Conservation (phyloP, 2,329 filamentous ascomycete species). For the Chrysoporthe deuterocubensis region DNA sequence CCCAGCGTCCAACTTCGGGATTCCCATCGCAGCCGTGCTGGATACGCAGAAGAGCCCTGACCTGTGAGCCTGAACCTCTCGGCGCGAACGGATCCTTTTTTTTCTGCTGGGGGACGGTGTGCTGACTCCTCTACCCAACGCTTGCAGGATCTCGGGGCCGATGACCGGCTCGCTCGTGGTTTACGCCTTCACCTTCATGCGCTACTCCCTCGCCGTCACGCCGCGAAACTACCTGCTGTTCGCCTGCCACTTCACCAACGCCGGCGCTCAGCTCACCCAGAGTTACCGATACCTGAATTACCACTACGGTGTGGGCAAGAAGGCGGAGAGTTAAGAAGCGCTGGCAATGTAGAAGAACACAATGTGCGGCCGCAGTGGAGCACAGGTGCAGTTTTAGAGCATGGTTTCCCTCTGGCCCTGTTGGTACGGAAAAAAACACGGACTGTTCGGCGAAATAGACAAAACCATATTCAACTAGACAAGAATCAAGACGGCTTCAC, state of each 20-base stretch:
- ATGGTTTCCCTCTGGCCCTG: background rate
- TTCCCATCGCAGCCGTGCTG: constrained; percentile 79
- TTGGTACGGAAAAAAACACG: background rate
- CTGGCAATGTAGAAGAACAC: background rate
- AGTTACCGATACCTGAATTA: constrained; percentile 70
- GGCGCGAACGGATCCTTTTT: background rate
- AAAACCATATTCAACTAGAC: background rate
- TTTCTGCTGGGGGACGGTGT: background rate
- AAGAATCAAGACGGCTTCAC: constrained; percentile 4
- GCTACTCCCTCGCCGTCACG: constrained; percentile 69
- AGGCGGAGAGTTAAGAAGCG: constrained; percentile 27
- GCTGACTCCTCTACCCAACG: background rate
- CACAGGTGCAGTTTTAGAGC: background rate
- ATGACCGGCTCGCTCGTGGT: constrained; percentile 70
- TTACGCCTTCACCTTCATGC: constrained; percentile 75
- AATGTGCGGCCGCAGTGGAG: background rate
- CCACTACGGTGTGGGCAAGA: constrained; percentile 64
- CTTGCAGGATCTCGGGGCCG: constrained; percentile 63
- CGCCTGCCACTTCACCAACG: constrained; percentile 71
- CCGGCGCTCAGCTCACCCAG: constrained; percentile 69
- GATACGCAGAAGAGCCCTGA: constrained; percentile 86
- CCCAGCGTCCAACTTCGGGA: constrained; percentile 85
- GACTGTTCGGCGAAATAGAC: background rate
- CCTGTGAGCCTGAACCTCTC: constrained; percentile 58
- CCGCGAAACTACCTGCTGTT: constrained; percentile 74